These are phyloP conservation scores for Aspergillus pseudonomiae DNA, from an alignment of 2,329 filamentous ascomycete genomes.

Conservation along the genomic window DNA sequence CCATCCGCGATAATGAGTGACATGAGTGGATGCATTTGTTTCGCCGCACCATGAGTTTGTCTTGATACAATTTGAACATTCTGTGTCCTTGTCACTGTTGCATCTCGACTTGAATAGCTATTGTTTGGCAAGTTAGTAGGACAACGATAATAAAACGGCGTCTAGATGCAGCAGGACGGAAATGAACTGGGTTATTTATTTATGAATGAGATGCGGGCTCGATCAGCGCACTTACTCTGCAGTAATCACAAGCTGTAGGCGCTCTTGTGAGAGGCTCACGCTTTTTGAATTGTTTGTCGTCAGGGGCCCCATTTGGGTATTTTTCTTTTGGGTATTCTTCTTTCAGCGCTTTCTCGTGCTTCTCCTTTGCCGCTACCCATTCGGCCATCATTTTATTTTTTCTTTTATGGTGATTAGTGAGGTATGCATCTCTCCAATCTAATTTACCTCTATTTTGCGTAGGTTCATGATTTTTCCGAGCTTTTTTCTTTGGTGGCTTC, in stretches of 20 bases:
- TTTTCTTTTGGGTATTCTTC: not conserved
- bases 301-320: not conserved
- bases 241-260: not conserved
- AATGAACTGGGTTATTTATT: too few relatives aligned
- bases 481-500: not conserved
- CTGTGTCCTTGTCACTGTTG: not conserved
- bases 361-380: not conserved
- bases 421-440: not conserved
- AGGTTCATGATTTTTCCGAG: not conserved
- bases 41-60: not conserved
- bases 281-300: not conserved
- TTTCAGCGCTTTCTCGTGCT: not conserved
- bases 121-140: not conserved
- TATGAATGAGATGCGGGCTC: not conserved
- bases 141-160: not conserved
- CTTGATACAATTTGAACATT: not conserved
- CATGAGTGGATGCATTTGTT: not conserved
- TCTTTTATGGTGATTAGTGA: not conserved
- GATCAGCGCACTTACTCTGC: not conserved
- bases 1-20: not conserved
- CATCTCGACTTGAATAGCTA: not conserved
- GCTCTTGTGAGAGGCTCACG: not conserved
- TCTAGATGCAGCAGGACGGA: not conserved
- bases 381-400: not conserved
- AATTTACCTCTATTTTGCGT: not conserved